Base-by-base conservation (phyloP, 441 rosid species). In the Syzygium malaccense region DNA sequence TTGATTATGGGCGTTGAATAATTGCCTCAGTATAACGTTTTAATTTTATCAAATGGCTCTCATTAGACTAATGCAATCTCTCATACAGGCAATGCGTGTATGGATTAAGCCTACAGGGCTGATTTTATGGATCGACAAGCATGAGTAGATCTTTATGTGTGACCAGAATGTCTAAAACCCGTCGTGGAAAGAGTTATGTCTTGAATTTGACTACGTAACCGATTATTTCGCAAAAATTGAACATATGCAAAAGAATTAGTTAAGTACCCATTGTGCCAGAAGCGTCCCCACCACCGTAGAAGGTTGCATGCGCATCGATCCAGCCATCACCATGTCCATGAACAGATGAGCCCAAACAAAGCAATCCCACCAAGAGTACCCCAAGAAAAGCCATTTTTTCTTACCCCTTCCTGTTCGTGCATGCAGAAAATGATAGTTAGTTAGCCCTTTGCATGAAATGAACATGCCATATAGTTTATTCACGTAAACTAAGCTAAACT, bases 281-380 rank as follows among this genome's bases (percentile, higher is more conserved):
- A 71, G 94, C 95, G 26, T 93, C 95, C 37, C 92, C 94, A 0
- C 94, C 95, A 4, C 95, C 95, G 10, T 94, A 94, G 62, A 94
- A 94, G 66, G 96, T 94, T 49, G 96, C 96, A 89, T 94, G 95
- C 71, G 96, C 95, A 88, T 91, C 30, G 60, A 37, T 88, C 96
- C 95, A 94, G 3, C 91, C 93, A 14, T 88, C 91, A 28, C 91
- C 93, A 87, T 86, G 28, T 13, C 90, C 92, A 88, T 57, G 86
- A 85, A 87, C 92, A 41, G 78, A 56, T 18, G 89, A 88, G 25
- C 88, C 55, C 62, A 89, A 60, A 51, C 86, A 71, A 60, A 94
- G 89, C 75, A 91, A 20, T 6, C 89, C 92, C 90, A 90, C 87
- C 45, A 93, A 86, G 58, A 92, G 25, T 51, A 92, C 78, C 84